Evolutionary conservation across 75 land plant genomes (phyloP).

Genomic region (Isoetes taiwanensis): DNA sequence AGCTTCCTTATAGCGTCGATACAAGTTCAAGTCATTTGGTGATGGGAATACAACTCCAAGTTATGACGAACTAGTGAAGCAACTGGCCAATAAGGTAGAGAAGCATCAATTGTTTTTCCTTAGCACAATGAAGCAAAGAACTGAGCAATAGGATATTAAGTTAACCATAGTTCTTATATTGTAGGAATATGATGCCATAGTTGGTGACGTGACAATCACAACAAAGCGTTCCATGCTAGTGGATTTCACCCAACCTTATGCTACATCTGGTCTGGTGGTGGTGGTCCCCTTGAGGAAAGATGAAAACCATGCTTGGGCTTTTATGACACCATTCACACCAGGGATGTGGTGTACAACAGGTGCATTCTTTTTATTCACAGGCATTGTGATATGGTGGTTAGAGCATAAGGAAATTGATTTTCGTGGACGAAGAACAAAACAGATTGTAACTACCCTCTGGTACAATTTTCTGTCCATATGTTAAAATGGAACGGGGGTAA

Average conservation of each 20-base stretch:
- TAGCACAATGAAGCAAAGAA: too few relatives aligned
- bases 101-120: not conserved
- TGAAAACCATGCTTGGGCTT: slow-evolving; percentile 31
- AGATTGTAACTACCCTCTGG: slow-evolving; percentile 41
- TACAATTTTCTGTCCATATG: too few relatives aligned
- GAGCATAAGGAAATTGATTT: slow-evolving; percentile 36
- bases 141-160: not conserved
- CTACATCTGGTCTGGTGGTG: slow-evolving; percentile 62
- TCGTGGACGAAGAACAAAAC: slow-evolving; percentile 32
- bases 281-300: slow-evolving; percentile 34
- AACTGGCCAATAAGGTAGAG: slow-evolving; percentile 10
- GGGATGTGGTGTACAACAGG: slow-evolving; percentile 30
- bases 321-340: slow-evolving; percentile 32
- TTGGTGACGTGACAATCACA: slow-evolving; percentile 59
- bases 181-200: slow-evolving; percentile 70
- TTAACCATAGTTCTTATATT: slow-evolving; percentile 5
- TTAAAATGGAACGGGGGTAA: too few relatives aligned
- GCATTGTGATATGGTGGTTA: slow-evolving; percentile 41
- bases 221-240: slow-evolving; percentile 56
- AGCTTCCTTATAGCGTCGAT: slow-evolving; percentile 26
- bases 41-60: slow-evolving; percentile 12
- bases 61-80: slow-evolving; percentile 25
- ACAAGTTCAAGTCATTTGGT: slow-evolving; percentile 22
- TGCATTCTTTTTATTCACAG: slow-evolving; percentile 32
- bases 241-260: slow-evolving; percentile 69